Evolutionary conservation across 768 basidiomycete species (phyloP).

Genomic region (Russula dissimulans): DNA sequence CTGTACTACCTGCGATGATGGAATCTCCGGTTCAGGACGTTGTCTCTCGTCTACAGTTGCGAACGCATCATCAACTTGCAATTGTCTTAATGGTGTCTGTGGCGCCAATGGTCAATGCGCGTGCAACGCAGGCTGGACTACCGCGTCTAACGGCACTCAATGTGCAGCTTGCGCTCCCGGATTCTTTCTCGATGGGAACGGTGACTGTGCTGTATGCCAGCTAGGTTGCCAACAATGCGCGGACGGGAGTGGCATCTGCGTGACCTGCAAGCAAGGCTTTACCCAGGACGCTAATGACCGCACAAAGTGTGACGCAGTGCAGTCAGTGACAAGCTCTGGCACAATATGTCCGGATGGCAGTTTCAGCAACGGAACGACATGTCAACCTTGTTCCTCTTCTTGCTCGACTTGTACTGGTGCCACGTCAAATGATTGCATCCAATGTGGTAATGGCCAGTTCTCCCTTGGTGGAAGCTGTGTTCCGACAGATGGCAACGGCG

Average conservation of each 20-base stretch:
- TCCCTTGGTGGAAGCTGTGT: conserved; percentile 66
- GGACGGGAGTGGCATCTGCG: conserved; percentile 58
- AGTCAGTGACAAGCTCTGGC: conserved; percentile 42
- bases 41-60: conserved; percentile 47
- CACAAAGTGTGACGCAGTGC: conserved; percentile 52
- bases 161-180: conserved; percentile 69
- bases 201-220: conserved; percentile 56
- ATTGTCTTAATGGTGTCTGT: conserved; percentile 78
- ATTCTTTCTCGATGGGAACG: conserved; percentile 72
- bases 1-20: conserved; percentile 68
- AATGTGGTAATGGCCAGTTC: conserved; percentile 55
- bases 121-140: conserved; percentile 72
- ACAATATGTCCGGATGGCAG: conserved; percentile 55
- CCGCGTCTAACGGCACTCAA: conserved; percentile 58
- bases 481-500: conserved; percentile 50
- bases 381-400: conserved; percentile 49
- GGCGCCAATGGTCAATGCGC: conserved; percentile 56
- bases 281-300: conserved; percentile 56
- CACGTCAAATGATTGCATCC: conserved; percentile 60
- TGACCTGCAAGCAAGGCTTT: conserved; percentile 61
- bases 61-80: conserved; percentile 58
- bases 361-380: conserved; percentile 49
- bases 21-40: conserved; percentile 65
- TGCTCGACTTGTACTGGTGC: conserved; percentile 65
- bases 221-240: conserved; percentile 67